These are phyloP conservation scores for Stachybotrys echinatus DNA, from an alignment of 2,329 filamentous ascomycete species.

Conservation along the genomic window DNA sequence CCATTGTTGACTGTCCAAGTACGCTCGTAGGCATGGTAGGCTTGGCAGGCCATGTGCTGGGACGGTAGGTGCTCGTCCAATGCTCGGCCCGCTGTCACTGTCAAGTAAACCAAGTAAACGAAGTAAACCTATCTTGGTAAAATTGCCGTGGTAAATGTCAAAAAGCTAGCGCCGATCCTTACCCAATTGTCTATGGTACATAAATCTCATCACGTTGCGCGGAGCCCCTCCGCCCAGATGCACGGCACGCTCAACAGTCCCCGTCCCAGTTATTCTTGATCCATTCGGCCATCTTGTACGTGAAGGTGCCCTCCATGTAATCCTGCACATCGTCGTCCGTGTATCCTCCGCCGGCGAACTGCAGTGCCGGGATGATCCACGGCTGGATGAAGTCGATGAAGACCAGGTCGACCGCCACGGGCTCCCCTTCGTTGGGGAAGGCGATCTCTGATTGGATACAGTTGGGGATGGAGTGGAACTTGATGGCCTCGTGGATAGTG, in stretches of 20 bases:
- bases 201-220: neutral
- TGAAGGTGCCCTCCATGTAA: slow-evolving; percentile 51
- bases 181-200: neutral
- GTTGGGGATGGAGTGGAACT: slow-evolving; percentile 76
- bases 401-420: slow-evolving; percentile 76
- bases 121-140: no score
- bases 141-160: no score
- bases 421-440: slow-evolving; percentile 53
- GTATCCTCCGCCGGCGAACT: slow-evolving; percentile 50
- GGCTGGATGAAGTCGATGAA: slow-evolving; percentile 89
- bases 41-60: no score
- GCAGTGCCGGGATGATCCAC: slow-evolving; percentile 72
- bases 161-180: neutral
- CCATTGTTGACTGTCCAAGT: no score
- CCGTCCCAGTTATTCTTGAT: slow-evolving; percentile 53
- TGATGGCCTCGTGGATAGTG: slow-evolving; percentile 71
- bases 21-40: no score
- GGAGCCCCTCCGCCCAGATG: no score
- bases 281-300: slow-evolving; percentile 51
- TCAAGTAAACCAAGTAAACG: no score
- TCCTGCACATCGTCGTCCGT: slow-evolving; percentile 38
- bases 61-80: no score
- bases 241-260: slow-evolving; percentile 30
- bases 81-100: no score
- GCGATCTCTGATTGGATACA: slow-evolving; percentile 66